phyloP scores from a whole-genome alignment of 2,329 filamentous ascomycete species.

The Phaeosphaeriaceae sp. region DNA sequence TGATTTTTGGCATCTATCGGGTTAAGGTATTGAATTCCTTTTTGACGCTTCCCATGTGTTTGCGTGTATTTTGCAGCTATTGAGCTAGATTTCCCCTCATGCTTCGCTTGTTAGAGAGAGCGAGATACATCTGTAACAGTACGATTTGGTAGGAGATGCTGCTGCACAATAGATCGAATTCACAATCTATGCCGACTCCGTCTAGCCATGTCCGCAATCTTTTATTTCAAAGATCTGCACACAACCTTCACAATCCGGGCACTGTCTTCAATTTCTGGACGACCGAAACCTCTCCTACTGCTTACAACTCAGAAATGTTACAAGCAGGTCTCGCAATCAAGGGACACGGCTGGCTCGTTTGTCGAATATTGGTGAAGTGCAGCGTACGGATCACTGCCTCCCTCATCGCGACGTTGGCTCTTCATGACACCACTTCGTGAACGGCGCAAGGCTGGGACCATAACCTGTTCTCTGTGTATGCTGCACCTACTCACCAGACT shows the following conservation, averaged over 20 bases:
- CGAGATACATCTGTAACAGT: constrained; percentile 36
- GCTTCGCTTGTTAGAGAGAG: constrained; percentile 22
- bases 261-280: background rate
- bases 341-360: background rate
- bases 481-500: too few relatives aligned
- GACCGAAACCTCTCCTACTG: background rate
- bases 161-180: constrained; percentile 41
- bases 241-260: background rate
- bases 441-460: background rate
- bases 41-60: constrained; percentile 32
- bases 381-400: background rate
- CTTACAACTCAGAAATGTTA: background rate
- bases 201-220: background rate
- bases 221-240: background rate
- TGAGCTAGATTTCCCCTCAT: constrained; percentile 30
- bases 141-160: constrained; percentile 31
- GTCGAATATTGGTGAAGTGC: background rate
- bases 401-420: background rate
- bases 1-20: constrained; percentile 19
- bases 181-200: constrained; percentile 13
- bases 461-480: too few relatives aligned
- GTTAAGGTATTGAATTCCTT: constrained; percentile 14
- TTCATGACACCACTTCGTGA: background rate
- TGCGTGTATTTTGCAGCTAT: constrained; percentile 34
- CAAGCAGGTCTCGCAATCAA: background rate